Conservation (phyloP, 441 rosid genomes). For the Adansonia gregorii region DNA sequence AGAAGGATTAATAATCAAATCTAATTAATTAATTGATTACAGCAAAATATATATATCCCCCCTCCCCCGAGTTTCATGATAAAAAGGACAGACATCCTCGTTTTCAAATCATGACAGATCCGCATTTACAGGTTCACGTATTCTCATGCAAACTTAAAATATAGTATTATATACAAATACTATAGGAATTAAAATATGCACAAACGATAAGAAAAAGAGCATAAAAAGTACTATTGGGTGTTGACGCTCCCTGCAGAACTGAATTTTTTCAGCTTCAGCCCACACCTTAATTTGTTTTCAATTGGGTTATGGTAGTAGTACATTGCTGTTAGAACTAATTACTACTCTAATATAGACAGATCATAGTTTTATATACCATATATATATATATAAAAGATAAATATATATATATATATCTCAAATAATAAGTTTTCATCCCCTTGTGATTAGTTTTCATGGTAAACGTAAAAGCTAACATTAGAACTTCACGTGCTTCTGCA, state of each 20-base stretch:
- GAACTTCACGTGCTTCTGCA: neutral
- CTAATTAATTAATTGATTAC: neutral
- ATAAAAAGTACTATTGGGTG: conserved; percentile 37
- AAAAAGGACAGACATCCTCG: conserved; percentile 66
- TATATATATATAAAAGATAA: no score
- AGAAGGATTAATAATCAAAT: neutral
- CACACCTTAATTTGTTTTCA: conserved; percentile 1
- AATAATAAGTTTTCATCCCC: no score
- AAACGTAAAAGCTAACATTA: neutral
- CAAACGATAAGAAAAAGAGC: conserved; percentile 27
- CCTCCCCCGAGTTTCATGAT: neutral
- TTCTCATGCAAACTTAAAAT: conserved; percentile 41
- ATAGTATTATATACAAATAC: neutral
- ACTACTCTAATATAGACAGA: no score
- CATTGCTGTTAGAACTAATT: neutral
- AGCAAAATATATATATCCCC: no score
- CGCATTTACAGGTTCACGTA: conserved; percentile 61
- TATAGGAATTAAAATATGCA: neutral
- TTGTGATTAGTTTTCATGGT: no score
- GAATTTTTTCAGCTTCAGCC: conserved; percentile 37
- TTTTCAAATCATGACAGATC: conserved; percentile 53
- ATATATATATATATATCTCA: no score
- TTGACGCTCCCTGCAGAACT: conserved; percentile 49
- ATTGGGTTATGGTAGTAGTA: neutral
- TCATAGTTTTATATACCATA: no score